phyloP scores from a whole-genome alignment of 495 filamentous ascomycete species.

The Lasiosphaeria hispida region DNA sequence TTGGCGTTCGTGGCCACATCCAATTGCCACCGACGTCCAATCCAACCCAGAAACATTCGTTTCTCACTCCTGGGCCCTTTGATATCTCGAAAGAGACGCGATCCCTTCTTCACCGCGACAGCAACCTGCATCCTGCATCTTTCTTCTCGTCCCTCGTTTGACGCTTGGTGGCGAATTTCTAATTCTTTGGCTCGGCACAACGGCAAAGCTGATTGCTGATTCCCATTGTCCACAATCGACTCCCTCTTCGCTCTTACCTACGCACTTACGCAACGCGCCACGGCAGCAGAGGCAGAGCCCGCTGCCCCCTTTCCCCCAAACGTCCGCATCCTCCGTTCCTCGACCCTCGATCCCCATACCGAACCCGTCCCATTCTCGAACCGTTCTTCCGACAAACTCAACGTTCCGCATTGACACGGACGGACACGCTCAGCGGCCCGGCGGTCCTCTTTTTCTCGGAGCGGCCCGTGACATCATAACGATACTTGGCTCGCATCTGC shows the following conservation, averaged over 20 bases:
- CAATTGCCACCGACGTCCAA: slow-evolving; percentile 1
- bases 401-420: background rate
- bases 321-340: background rate
- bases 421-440: background rate
- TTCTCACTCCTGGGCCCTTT: background rate
- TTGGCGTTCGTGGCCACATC: slow-evolving; percentile 17
- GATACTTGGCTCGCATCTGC: slow-evolving; percentile 4
- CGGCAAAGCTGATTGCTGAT: too few species aligned
- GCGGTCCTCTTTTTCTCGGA: slow-evolving; percentile 3
- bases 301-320: background rate
- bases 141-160: slow-evolving; percentile 22
- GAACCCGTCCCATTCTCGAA: background rate
- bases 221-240: background rate
- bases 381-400: background rate
- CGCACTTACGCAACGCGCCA: background rate
- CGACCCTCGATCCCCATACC: background rate
- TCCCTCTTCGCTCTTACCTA: background rate
- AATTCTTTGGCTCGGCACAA: background rate
- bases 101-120: background rate
- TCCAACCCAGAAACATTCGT: slow-evolving; percentile 3
- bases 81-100: slow-evolving; percentile 11
- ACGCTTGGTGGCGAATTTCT: slow-evolving; percentile 6
- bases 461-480: slow-evolving; percentile 14
- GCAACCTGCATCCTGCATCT: background rate
- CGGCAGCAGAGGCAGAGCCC: slow-evolving; percentile 12